phyloP scores from a whole-genome alignment of 306 rosid species.

The Betula pendula region DNA sequence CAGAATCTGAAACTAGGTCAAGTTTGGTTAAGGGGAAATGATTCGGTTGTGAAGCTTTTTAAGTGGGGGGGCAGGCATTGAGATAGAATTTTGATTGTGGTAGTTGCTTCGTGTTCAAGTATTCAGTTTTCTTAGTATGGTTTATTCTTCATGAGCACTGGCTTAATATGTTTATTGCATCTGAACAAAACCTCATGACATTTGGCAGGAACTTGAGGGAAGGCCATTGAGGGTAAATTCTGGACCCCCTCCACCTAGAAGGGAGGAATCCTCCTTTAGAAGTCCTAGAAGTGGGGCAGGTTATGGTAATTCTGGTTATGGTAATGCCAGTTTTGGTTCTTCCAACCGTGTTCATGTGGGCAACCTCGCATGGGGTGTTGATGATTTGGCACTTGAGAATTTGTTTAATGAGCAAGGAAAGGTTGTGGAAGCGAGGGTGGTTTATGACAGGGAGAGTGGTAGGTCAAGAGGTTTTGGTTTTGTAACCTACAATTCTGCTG shows the following conservation, averaged over 20 bases:
- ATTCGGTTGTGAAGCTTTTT: not conserved
- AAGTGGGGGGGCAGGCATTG: not conserved
- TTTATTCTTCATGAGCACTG: constrained; percentile 1
- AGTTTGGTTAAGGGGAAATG: not conserved
- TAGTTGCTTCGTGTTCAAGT: not conserved
- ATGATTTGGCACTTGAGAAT: constrained; percentile 64
- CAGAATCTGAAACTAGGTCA: not conserved
- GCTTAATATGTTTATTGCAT: constrained; percentile 4
- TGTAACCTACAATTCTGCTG: constrained; percentile 66
- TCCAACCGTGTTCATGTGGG: constrained; percentile 73
- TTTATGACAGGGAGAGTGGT: constrained; percentile 95
- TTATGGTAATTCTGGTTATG: constrained; percentile 33
- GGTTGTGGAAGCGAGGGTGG: constrained; percentile 87
- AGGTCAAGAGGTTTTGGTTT: constrained; percentile 95
- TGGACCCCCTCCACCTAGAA: constrained; percentile 81
- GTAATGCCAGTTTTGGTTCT: constrained; percentile 32
- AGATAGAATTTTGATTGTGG: not conserved
- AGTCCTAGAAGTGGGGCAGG: constrained; percentile 41
- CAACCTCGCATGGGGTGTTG: constrained; percentile 97
- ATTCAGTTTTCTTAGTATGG: constrained; percentile 1
- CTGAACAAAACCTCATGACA: constrained; percentile 19
- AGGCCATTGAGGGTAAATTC: constrained; percentile 75
- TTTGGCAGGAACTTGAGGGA: constrained; percentile 72
- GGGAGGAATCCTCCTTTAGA: constrained; percentile 45
- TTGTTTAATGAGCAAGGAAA: constrained; percentile 75